phyloP scores from a whole-genome alignment of 306 rosid species.

The Vigna reflexopilosa region DNA sequence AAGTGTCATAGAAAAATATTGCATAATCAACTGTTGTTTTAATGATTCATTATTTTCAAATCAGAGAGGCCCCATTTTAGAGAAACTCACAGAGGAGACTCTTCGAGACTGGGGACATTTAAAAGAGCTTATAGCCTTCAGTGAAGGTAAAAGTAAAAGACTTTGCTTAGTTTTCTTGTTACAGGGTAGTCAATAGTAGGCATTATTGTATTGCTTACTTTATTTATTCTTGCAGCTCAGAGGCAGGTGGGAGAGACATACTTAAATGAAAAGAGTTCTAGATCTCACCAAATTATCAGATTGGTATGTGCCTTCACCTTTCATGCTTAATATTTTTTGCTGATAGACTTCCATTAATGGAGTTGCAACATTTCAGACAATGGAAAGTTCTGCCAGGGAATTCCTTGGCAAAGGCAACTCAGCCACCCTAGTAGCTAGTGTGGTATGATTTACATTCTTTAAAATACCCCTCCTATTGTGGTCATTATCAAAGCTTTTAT shows the following conservation, averaged over 20 bases:
- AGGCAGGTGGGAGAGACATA: slow-evolving; percentile 96
- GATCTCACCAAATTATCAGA: slow-evolving; percentile 98
- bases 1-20: slow-evolving; percentile 28
- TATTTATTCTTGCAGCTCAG: slow-evolving; percentile 76
- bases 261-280: slow-evolving; percentile 92
- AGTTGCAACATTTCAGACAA: slow-evolving; percentile 67
- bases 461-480: slow-evolving; percentile 30
- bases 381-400: slow-evolving; percentile 97
- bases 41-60: slow-evolving; percentile 43
- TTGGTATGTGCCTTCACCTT: slow-evolving; percentile 58
- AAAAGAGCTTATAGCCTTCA: slow-evolving; percentile 79
- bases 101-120: slow-evolving; percentile 91
- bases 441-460: slow-evolving; percentile 62
- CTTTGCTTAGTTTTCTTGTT: slow-evolving; percentile 40
- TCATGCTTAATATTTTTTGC: slow-evolving; percentile 27
- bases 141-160: slow-evolving; percentile 87
- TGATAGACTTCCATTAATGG: slow-evolving; percentile 25
- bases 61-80: slow-evolving; percentile 88
- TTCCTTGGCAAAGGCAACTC: slow-evolving; percentile 95
- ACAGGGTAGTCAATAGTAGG: slow-evolving; percentile 31
- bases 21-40: slow-evolving; percentile 38
- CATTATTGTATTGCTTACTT: slow-evolving; percentile 16
- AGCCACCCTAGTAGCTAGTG: slow-evolving; percentile 88
- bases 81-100: slow-evolving; percentile 90
- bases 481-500: background rate